Evolutionary conservation across 108 stramenopile genomes (phyloP).

Genomic region (Skeletonema grethae): DNA sequence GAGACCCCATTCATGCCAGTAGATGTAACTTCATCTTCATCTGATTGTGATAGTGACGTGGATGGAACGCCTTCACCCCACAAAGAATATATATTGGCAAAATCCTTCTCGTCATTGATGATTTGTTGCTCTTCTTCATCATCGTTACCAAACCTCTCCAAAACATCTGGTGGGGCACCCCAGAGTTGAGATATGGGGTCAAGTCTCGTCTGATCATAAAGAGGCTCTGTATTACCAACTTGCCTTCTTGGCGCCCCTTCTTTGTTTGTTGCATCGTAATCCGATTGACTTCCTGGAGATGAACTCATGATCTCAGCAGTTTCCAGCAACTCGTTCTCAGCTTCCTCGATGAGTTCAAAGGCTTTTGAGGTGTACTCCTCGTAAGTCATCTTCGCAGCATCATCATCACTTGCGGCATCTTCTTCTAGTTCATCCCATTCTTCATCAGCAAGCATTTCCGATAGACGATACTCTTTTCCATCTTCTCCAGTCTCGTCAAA

Average conservation of each 20-base stretch:
- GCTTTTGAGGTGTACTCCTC: constrained; percentile 52
- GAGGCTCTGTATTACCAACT: constrained; percentile 9
- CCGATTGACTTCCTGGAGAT: constrained; percentile 47
- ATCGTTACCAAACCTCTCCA: constrained; percentile 32
- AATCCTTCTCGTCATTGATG: constrained; percentile 49
- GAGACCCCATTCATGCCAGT: constrained; percentile 36
- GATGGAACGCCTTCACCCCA: constrained; percentile 48
- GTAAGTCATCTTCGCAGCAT: constrained; percentile 26
- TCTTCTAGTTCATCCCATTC: constrained; percentile 44
- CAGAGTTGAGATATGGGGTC: constrained; percentile 65
- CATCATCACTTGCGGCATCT: constrained; percentile 8
- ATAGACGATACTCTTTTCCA: constrained; percentile 58
- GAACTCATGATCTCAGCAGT: constrained; percentile 56
- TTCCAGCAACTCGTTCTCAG: constrained; percentile 50
- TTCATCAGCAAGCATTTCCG: constrained; percentile 64
- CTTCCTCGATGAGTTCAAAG: constrained; percentile 49
- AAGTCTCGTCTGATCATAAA: constrained; percentile 61
- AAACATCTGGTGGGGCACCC: constrained; percentile 53
- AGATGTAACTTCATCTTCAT: constrained; percentile 19
- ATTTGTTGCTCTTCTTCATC: constrained; percentile 13
- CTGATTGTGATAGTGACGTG: constrained; percentile 2
- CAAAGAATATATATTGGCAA: constrained; percentile 43
- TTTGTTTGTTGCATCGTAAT: constrained; percentile 34
- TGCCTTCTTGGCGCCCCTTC: constrained; percentile 1
- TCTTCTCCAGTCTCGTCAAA: constrained; percentile 61